phyloP scores from a whole-genome alignment of 257 asterid genomes.

The Apocynum venetum region DNA sequence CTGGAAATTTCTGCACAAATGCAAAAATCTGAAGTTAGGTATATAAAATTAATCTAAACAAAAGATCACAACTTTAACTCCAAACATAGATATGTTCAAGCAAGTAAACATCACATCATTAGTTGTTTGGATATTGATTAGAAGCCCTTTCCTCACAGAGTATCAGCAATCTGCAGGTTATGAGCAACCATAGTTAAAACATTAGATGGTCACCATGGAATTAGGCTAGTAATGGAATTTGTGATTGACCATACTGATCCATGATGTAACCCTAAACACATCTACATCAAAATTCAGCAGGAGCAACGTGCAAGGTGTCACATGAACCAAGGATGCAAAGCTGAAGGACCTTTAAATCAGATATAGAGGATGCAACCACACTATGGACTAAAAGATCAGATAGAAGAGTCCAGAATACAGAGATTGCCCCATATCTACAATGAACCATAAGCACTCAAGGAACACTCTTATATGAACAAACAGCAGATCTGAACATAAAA shows the following conservation, averaged over 20 bases:
- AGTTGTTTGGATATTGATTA: background rate
- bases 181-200: background rate
- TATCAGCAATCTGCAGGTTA: conserved; percentile 1
- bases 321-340: conserved; percentile 1
- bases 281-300: background rate
- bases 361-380: background rate
- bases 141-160: background rate
- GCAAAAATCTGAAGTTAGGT: background rate
- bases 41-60: background rate
- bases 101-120: background rate
- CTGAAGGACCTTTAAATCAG: background rate
- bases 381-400: background rate
- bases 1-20: background rate
- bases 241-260: background rate
- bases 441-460: background rate
- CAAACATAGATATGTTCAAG: background rate
- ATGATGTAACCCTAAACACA: background rate
- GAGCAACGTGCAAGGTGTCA: background rate
- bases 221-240: background rate
- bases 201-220: background rate
- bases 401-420: background rate
- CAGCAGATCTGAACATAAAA: background rate
- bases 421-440: background rate
- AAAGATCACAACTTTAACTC: background rate
- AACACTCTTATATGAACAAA: background rate